phyloP scores from a whole-genome alignment of 2,329 filamentous ascomycete genomes.

The Colletotrichum camelliae region DNA sequence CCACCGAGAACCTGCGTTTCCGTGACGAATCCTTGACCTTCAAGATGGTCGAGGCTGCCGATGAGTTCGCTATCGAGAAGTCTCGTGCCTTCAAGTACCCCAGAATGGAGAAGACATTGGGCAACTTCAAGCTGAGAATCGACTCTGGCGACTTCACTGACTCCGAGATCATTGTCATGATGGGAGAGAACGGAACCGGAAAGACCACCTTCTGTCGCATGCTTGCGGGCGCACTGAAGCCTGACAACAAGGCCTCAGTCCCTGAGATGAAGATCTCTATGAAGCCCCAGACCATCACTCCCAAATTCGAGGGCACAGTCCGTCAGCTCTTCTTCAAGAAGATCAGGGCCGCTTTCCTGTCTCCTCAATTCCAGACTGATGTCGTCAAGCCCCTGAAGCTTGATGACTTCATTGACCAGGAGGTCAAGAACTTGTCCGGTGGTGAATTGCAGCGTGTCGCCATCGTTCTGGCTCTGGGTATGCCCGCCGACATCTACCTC shows the following conservation, averaged over 20 bases:
- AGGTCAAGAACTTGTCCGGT: constrained; percentile 98
- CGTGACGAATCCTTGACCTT: constrained; percentile 96
- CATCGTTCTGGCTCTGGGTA: constrained; percentile 93
- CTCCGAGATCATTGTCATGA: constrained; percentile 99
- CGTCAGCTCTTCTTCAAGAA: constrained; percentile 99
- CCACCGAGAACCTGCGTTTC: constrained; percentile 98
- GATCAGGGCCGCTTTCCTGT: constrained; percentile 96
- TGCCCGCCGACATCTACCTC: constrained; percentile 96
- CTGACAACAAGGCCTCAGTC: constrained; percentile 78
- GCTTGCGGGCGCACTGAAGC: constrained; percentile 90
- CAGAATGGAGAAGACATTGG: constrained; percentile 89
- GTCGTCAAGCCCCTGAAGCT: constrained; percentile 99
- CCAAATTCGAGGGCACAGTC: constrained; percentile 96
- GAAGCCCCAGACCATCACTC: constrained; percentile 99
- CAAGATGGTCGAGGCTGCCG: constrained; percentile 86
- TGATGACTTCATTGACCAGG: constrained; percentile 99
- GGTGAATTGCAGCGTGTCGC: constrained; percentile 99
- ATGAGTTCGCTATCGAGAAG: constrained; percentile 87
- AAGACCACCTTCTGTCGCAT: constrained; percentile 99
- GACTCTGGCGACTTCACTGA: constrained; percentile 91
- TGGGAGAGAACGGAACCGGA: constrained; percentile 99
- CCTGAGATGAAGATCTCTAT: constrained; percentile 97
- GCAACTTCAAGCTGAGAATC: constrained; percentile 83
- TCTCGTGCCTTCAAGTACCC: constrained; percentile 88
- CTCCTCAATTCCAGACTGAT: constrained; percentile 98